Percentiles rank a stretch among this genome's conserved stretches.
phyloP scores from a whole-genome alignment of 768 basidiomycete species.

The Tylopilus subfusipes region DNA sequence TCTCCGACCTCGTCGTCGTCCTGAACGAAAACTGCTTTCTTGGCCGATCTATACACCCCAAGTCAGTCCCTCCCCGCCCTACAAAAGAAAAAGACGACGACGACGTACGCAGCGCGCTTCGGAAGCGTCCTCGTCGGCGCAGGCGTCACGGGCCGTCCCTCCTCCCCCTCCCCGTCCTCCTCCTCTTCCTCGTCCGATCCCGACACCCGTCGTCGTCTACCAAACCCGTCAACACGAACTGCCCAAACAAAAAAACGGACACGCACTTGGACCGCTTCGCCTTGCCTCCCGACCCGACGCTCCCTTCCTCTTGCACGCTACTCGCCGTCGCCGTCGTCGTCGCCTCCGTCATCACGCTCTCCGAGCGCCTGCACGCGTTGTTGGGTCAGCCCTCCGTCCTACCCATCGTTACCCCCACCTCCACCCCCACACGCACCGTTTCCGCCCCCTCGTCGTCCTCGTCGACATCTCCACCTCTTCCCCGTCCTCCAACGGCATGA shows the following conservation, averaged over 20 bases:
- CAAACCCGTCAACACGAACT: too few species aligned
- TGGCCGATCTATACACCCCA: constrained; percentile 34
- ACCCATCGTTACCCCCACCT: too few species aligned
- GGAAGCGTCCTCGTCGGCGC: constrained; percentile 53
- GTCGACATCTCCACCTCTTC: constrained; percentile 40
- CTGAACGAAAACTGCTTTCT: constrained; percentile 32
- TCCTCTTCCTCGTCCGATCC: constrained; percentile 36
- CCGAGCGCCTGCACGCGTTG: constrained; percentile 64
- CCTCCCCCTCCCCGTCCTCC: constrained; percentile 42
- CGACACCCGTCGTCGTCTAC: constrained; percentile 56
- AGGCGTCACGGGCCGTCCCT: constrained; percentile 28
- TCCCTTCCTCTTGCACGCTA: constrained; percentile 36
- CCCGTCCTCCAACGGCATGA: constrained; percentile 65
- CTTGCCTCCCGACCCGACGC: constrained; percentile 34
- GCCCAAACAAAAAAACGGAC: too few species aligned
- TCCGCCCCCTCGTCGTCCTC: constrained; percentile 40
- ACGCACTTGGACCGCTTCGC: neutral
- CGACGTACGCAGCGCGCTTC: constrained; percentile 48
- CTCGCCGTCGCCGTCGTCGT: constrained; percentile 37
- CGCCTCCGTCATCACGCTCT: constrained; percentile 53
- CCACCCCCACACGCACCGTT: constrained; percentile 40
- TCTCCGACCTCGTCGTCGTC: constrained; percentile 32
- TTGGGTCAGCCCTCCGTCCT: too few species aligned
- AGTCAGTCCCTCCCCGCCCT: neutral
- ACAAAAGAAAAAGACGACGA: neutral